A percentile compares a stretch with the other conserved stretches of the same genome.
Conservation (phyloP, 306 rosid species). For the Vigna mungo region DNA sequence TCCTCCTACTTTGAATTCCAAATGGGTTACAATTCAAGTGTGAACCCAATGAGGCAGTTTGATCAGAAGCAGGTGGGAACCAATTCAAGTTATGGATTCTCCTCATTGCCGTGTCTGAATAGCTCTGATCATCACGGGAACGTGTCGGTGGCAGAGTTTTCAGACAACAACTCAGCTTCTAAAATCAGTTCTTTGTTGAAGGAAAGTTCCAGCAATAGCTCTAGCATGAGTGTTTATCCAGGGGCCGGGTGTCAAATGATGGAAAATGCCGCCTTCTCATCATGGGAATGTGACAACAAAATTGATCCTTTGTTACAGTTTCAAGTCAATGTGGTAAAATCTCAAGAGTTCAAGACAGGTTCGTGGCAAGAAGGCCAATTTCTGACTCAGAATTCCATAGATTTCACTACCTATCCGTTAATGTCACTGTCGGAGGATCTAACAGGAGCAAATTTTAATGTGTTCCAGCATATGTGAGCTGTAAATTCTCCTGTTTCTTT, state of each 20-base stretch:
- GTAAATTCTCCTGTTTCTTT: slow-evolving; percentile 35
- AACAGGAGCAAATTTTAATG: slow-evolving; percentile 72
- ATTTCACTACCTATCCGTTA: slow-evolving; percentile 72
- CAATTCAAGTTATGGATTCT: slow-evolving; percentile 53
- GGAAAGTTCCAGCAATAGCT: slow-evolving; percentile 74
- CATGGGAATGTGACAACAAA: slow-evolving; percentile 59
- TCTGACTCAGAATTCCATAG: slow-evolving; percentile 57
- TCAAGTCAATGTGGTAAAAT: slow-evolving; percentile 58
- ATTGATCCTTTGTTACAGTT: slow-evolving; percentile 68
- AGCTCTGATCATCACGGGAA: slow-evolving; percentile 59
- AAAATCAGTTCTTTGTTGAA: slow-evolving; percentile 60
- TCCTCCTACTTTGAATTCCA: slow-evolving; percentile 67
- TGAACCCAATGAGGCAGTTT: slow-evolving; percentile 32
- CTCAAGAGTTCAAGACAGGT: slow-evolving; percentile 62
- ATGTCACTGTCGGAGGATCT: slow-evolving; percentile 84
- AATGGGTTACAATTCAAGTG: slow-evolving; percentile 49
- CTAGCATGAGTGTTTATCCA: slow-evolving; percentile 58
- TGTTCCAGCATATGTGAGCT: slow-evolving; percentile 70
- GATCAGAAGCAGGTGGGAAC: slow-evolving; percentile 44
- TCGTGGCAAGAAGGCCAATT: slow-evolving; percentile 56
- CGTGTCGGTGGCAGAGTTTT: slow-evolving; percentile 61
- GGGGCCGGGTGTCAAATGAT: slow-evolving; percentile 59
- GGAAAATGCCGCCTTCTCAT: slow-evolving; percentile 56
- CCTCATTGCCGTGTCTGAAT: slow-evolving; percentile 72
- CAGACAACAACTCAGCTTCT: slow-evolving; percentile 63